Conservation (phyloP, 225 moss, liverwort and hornwort species). For the Neckera pumila region DNA sequence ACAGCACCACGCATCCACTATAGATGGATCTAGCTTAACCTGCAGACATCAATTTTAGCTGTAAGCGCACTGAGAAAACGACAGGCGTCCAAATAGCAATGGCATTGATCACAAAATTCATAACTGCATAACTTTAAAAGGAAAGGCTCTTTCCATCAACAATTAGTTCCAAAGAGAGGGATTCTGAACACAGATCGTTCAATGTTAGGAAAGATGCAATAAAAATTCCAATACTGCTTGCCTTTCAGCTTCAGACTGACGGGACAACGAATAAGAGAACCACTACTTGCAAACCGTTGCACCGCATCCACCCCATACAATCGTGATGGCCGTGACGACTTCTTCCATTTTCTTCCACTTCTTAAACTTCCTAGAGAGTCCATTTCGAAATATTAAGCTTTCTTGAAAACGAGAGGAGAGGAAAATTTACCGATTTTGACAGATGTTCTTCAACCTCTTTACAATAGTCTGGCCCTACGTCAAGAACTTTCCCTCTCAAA, state of each 20-base stretch:
- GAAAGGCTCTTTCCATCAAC: background rate
- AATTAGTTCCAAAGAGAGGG: background rate
- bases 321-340: background rate
- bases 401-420: background rate
- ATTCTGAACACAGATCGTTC: background rate
- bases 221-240: background rate
- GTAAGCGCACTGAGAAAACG: background rate
- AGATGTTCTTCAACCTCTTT: conserved; percentile 63
- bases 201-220: background rate
- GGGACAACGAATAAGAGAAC: background rate
- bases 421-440: conserved; percentile 35
- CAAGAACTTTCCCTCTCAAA: conserved; percentile 48
- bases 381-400: background rate
- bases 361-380: background rate
- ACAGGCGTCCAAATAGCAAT: background rate
- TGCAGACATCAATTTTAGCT: conserved; percentile 12
- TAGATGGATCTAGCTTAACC: conserved; percentile 54
- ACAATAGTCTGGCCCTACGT: conserved; percentile 45
- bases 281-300: background rate
- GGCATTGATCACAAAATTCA: background rate
- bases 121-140: background rate
- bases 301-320: background rate
- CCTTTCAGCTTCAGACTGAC: background rate
- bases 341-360: background rate
- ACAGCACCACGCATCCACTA: conserved; percentile 60